These are phyloP conservation scores for Sequoiadendron giganteum DNA, from an alignment of 75 land plant genomes.

Conservation along the genomic window DNA sequence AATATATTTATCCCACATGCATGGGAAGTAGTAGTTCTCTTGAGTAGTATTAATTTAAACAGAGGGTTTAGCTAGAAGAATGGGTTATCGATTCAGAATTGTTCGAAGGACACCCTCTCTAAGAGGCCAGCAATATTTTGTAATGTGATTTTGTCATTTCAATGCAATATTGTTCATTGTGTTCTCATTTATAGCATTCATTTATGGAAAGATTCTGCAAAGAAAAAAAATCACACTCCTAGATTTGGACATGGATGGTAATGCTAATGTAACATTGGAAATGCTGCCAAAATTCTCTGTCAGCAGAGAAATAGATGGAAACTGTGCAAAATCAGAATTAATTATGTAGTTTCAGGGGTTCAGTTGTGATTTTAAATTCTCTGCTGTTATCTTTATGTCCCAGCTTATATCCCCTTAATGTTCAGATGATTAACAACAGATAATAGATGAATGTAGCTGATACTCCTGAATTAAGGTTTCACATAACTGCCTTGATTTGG, in stretches of 20 bases:
- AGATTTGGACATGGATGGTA: neutral
- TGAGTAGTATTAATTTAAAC: too few relatives aligned
- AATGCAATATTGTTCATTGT: too few relatives aligned
- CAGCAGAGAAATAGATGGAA: neutral
- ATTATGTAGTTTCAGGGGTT: neutral
- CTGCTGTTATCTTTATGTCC: neutral
- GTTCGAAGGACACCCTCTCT: too few relatives aligned
- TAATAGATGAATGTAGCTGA: neutral
- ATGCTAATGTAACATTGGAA: neutral
- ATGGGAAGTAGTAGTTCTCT: too few relatives aligned
- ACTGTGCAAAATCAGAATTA: neutral
- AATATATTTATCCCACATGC: too few relatives aligned
- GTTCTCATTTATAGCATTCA: too few relatives aligned
- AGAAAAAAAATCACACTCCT: neutral
- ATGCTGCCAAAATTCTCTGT: neutral
- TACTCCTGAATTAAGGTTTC: neutral
- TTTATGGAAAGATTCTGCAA: neutral
- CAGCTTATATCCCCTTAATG: neutral
- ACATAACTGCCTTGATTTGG: neutral
- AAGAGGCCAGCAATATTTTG: too few relatives aligned
- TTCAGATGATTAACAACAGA: neutral
- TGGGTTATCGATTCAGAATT: too few relatives aligned
- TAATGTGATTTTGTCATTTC: too few relatives aligned
- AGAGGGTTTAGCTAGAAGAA: too few relatives aligned
- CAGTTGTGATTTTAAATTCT: neutral